Conservation (phyloP, 2,329 filamentous ascomycete species). For the Colletotrichum echinochloae region DNA sequence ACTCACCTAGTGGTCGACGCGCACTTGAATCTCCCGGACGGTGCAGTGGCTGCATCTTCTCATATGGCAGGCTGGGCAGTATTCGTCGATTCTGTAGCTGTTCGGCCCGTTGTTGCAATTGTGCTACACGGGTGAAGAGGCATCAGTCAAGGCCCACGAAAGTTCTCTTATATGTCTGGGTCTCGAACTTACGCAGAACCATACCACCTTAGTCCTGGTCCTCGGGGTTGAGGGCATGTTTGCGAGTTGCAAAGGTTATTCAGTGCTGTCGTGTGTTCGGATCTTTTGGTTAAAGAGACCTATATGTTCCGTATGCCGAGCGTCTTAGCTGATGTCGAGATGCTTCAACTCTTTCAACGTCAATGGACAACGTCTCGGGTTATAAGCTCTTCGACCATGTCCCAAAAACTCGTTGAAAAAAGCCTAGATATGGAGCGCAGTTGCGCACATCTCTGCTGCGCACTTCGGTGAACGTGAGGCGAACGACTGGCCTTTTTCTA, state of each 20-base stretch:
- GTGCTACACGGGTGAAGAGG: background rate
- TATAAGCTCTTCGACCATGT: background rate
- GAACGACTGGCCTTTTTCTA: background rate
- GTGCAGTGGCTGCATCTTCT: background rate
- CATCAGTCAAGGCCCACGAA: background rate
- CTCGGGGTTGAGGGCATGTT: background rate
- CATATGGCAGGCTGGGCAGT: background rate
- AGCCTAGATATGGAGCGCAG: background rate
- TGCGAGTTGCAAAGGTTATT: background rate
- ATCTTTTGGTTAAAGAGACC: background rate
- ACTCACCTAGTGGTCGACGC: background rate
- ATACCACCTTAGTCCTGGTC: background rate
- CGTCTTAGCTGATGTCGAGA: background rate
- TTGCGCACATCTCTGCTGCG: background rate
- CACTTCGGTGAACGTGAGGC: constrained; percentile 1
- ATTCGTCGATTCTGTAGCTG: background rate
- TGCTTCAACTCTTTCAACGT: background rate
- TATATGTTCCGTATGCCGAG: background rate
- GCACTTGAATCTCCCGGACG: background rate
- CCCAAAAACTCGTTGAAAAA: background rate
- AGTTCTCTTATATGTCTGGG: background rate
- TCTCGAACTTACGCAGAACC: constrained; percentile 15
- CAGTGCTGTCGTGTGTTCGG: background rate
- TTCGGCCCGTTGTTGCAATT: background rate
- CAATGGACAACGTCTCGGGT: background rate